Conservation (phyloP, 2,329 filamentous ascomycete species). For the Calonectria pseudoturangicola region DNA sequence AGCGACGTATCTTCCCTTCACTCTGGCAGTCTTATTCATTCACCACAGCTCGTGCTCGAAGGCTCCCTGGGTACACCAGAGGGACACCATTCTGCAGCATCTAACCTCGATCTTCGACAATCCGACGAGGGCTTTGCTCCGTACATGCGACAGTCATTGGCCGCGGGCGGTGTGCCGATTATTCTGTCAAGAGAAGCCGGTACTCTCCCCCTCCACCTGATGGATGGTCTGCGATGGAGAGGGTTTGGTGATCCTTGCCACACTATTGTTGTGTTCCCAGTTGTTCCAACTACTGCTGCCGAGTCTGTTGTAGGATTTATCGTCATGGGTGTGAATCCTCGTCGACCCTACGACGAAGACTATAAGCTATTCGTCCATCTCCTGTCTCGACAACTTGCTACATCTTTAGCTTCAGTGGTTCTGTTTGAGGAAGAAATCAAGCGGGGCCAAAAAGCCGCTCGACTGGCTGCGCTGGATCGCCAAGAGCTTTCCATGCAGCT, state of each 20-base stretch:
- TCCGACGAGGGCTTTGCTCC: conserved; percentile 84
- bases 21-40: conserved; percentile 77
- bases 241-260: conserved; percentile 83
- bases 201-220: conserved; percentile 78
- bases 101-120: conserved; percentile 79
- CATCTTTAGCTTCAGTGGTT: conserved; percentile 87
- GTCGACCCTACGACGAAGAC: conserved; percentile 86
- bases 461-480: conserved; percentile 83
- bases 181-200: conserved; percentile 80
- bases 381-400: conserved; percentile 84
- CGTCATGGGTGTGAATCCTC: conserved; percentile 85
- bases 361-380: conserved; percentile 87
- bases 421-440: conserved; percentile 89
- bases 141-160: conserved; percentile 85
- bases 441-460: conserved; percentile 82
- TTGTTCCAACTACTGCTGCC: conserved; percentile 83
- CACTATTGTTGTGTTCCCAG: conserved; percentile 84
- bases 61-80: conserved; percentile 81
- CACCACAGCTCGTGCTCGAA: conserved; percentile 81
- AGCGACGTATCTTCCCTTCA: conserved; percentile 84
- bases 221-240: conserved; percentile 81
- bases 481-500: conserved; percentile 87
- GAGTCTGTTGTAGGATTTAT: conserved; percentile 86
- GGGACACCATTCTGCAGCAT: conserved; percentile 76
- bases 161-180: conserved; percentile 77